Evolutionary conservation across 257 asterid species (phyloP).

Genomic region (Marsdenia floribunda): DNA sequence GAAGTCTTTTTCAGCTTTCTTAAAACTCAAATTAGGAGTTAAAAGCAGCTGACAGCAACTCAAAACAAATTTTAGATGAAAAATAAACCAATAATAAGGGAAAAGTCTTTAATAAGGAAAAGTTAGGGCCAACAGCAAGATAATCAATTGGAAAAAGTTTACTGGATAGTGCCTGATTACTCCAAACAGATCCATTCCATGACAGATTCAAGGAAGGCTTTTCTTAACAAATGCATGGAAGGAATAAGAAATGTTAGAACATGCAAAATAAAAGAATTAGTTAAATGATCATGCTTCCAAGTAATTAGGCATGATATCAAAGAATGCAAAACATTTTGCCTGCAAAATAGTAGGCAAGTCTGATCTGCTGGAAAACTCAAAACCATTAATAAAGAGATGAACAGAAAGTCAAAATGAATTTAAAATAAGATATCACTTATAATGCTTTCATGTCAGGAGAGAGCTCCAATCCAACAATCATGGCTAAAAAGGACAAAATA

Average conservation of each 20-base stretch:
- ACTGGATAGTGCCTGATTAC: not conserved
- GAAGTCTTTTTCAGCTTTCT: not conserved
- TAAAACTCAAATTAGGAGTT: not conserved
- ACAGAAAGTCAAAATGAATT: not conserved
- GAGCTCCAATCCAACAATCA: not conserved
- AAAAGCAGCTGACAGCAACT: not conserved
- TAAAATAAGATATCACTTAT: not conserved
- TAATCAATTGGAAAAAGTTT: not conserved
- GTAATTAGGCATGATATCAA: not conserved
- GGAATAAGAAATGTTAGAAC: not conserved
- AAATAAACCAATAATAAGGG: not conserved
- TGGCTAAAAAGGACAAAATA: not conserved
- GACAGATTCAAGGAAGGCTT: not conserved
- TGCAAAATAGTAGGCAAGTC: not conserved
- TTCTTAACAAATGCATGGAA: not conserved
- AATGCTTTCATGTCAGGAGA: not conserved
- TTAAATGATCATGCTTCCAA: not conserved
- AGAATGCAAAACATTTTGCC: not conserved
- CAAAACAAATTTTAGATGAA: not conserved
- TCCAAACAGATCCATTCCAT: not conserved
- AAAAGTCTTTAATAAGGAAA: not conserved
- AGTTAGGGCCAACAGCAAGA: not conserved
- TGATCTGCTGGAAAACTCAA: not conserved
- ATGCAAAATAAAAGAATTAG: not conserved
- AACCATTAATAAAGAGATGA: not conserved